phyloP scores from a whole-genome alignment of 2,329 filamentous ascomycete genomes.

The Talaromyces islandicus region DNA sequence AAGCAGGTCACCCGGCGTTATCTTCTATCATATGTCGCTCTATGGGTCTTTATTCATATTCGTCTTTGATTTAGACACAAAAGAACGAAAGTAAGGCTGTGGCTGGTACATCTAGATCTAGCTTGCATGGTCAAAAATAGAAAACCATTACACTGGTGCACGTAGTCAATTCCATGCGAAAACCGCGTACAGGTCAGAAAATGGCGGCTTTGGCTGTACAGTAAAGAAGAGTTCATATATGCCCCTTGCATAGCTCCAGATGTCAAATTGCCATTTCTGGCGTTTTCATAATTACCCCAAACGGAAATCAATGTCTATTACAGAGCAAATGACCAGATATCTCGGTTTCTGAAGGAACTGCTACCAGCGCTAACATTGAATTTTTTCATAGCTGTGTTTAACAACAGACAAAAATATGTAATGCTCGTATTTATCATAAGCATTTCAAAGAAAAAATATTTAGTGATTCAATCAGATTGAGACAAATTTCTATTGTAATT shows the following conservation, averaged over 20 bases:
- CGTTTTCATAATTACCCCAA: background rate
- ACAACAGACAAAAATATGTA: too few species aligned
- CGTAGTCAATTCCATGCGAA: background rate
- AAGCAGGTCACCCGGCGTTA: background rate
- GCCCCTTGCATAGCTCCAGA: background rate
- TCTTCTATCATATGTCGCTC: background rate
- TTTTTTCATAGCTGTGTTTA: too few species aligned
- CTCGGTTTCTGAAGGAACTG: too few species aligned
- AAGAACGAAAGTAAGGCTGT: background rate
- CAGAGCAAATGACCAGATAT: background rate
- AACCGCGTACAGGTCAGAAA: background rate
- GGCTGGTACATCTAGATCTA: background rate
- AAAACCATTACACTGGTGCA: background rate
- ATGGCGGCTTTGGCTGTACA: background rate
- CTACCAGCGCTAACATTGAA: too few species aligned
- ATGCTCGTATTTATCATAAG: too few species aligned
- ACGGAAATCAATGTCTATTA: background rate
- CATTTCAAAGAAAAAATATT: too few species aligned
- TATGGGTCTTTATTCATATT: background rate
- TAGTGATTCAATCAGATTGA: background rate
- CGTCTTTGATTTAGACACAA: background rate
- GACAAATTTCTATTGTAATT: background rate
- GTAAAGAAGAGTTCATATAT: background rate
- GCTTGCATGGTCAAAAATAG: background rate
- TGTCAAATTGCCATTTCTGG: background rate